These are phyloP conservation scores for Stylonectria norvegica DNA, from an alignment of 2,329 filamentous ascomycete species.

Conservation along the genomic window DNA sequence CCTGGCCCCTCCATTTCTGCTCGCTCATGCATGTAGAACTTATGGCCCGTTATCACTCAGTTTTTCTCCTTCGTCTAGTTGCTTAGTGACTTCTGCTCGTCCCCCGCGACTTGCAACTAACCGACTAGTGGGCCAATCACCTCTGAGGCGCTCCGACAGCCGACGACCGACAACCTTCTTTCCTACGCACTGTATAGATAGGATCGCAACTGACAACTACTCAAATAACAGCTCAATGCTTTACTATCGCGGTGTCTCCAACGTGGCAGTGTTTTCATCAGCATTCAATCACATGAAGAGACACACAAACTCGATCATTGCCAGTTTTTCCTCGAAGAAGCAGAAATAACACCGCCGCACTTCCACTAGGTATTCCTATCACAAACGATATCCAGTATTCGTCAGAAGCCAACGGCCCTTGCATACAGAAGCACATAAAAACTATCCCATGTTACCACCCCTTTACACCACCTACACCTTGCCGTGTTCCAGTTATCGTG, in stretches of 20 bases:
- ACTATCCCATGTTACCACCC: not conserved
- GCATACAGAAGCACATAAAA: not conserved
- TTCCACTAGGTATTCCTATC: not conserved
- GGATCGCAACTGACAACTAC: too few relatives aligned
- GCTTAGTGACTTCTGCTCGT: not conserved
- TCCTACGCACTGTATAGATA: too few relatives aligned
- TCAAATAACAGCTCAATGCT: too few relatives aligned
- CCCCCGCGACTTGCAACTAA: constrained; percentile 5
- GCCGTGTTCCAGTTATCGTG: not conserved
- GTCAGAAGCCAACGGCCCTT: not conserved
- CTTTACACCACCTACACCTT: not conserved
- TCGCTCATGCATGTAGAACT: too few relatives aligned
- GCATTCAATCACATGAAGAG: too few relatives aligned
- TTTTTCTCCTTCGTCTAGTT: not conserved
- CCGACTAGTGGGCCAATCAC: constrained; percentile 23
- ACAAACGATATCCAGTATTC: not conserved
- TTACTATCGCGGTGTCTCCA: too few relatives aligned
- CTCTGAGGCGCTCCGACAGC: constrained; percentile 26
- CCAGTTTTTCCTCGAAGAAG: not conserved
- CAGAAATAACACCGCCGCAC: not conserved
- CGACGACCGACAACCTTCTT: constrained; percentile 27
- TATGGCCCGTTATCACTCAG: not conserved
- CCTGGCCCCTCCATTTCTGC: not conserved
- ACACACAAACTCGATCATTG: too few relatives aligned
- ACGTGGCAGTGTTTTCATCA: too few relatives aligned